A percentile compares a stretch with the other conserved stretches of the same genome.
Conservation (phyloP, 306 rosid species). For the Medicago truncatula region DNA sequence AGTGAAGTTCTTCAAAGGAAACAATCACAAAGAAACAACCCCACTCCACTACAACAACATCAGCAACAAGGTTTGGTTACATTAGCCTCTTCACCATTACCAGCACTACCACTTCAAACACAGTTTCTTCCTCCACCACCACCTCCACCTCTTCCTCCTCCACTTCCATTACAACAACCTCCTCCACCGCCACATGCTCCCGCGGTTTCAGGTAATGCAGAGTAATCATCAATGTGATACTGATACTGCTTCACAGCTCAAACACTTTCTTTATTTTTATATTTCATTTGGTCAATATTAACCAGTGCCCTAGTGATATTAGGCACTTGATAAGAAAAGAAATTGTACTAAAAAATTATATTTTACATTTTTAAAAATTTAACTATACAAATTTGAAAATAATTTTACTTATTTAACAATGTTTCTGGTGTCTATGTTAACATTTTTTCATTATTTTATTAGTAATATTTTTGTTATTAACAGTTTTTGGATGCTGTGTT, state of each 20-base stretch:
- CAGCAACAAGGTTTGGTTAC: constrained; percentile 10
- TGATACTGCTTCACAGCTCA: constrained; percentile 41
- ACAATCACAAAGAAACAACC: constrained; percentile 37
- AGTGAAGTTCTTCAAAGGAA: constrained; percentile 60
- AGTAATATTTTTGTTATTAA: neutral
- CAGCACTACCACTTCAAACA: constrained; percentile 30
- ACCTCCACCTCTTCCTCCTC: constrained; percentile 18
- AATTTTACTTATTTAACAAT: too few relatives aligned
- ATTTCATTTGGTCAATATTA: too few relatives aligned
- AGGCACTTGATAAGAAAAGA: too few relatives aligned
- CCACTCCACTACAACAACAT: neutral
- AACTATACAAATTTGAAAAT: too few relatives aligned
- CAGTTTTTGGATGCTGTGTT: constrained; percentile 48
- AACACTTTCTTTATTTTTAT: neutral
- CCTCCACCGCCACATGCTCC: constrained; percentile 42
- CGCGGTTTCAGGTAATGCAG: constrained; percentile 51
- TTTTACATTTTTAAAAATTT: too few relatives aligned
- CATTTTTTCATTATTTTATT: neutral
- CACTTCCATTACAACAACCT: constrained; percentile 9
- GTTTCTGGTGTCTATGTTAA: too few relatives aligned
- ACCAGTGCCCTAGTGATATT: too few relatives aligned
- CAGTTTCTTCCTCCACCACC: constrained; percentile 33
- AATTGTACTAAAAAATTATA: too few relatives aligned
- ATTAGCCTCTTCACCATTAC: constrained; percentile 32
- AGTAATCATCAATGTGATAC: constrained; percentile 40